Base-by-base conservation (phyloP, 495 filamentous ascomycete genomes). In the Neurospora sp. region DNA sequence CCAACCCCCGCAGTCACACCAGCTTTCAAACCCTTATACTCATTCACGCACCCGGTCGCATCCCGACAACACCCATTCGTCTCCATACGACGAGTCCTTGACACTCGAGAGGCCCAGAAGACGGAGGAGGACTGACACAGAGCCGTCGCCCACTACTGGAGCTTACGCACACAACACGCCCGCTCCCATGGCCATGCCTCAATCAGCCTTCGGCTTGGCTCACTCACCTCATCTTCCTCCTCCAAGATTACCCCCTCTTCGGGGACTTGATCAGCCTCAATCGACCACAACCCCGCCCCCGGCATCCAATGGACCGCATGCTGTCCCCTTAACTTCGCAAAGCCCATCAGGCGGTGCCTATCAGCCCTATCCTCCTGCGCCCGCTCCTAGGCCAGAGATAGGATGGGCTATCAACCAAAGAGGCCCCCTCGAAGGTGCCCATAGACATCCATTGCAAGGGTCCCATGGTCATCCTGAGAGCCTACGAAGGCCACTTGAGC, bases 331-430 rank as follows among this genome's bases (percentile, higher is more conserved):
- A 3, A 75, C 70, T 2, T 59, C 72, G 22, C 74, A 59, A 27
- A 53, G 66, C 48, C 31, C 70, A 27, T 27, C 48, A 71, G 68
- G n/a, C 18, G 35, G 31, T 41, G 48, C n/a, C 70, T 72, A 53
- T 66, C 79, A 77, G 20, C 76, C 76, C 11, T 79, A 78, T 40
- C 79, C 74, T 20, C 79, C 78, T 10, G 75, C 73, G 2, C 74
- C 77, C 6, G 75, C 75, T 20, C 75, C 77, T 20, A 73, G 76
- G 46, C 75, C 73, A 70, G 84, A 85, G 72, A 83, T 82, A 18
- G 84, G 84, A 18, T 86, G 84, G 84, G 84, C 81, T 37, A 84
- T 82, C 1, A 81, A 79, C 22, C 74, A 79, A 27, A 76, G 80
- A 48, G 76, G 77, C 14, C 76, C 77, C 8, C 70, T 78, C 11